These are phyloP conservation scores for Colletotrichum abscissum DNA, from an alignment of 2,329 filamentous ascomycete species.

Conservation along the genomic window DNA sequence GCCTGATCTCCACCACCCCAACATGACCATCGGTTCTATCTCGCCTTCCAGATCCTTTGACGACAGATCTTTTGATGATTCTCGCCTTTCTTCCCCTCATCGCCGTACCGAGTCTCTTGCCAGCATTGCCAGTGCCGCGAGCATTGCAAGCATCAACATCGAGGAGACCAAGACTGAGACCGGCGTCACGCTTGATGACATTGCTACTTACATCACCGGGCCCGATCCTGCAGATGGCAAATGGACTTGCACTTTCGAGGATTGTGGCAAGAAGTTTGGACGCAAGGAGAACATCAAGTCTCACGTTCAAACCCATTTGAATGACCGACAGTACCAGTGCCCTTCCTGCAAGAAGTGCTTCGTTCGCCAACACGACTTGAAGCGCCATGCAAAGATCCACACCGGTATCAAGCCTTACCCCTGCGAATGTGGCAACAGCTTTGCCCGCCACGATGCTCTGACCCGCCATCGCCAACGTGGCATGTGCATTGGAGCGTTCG, in stretches of 20 bases:
- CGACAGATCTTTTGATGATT: constrained; percentile 38
- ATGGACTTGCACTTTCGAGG: constrained; percentile 81
- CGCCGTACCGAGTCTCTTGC: constrained; percentile 70
- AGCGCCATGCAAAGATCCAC: constrained; percentile 97
- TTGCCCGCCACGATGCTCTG: constrained; percentile 93
- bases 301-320: constrained; percentile 97
- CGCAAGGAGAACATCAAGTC: constrained; percentile 99
- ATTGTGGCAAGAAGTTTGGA: constrained; percentile 91
- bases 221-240: constrained; percentile 80
- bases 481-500: constrained; percentile 96
- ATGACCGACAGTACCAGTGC: constrained; percentile 94
- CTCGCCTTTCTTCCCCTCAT: constrained; percentile 52
- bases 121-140: constrained; percentile 67
- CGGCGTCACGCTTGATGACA: constrained; percentile 88
- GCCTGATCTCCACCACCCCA: constrained; percentile 50
- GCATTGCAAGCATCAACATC: constrained; percentile 71
- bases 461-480: constrained; percentile 94
- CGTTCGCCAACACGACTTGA: constrained; percentile 95
- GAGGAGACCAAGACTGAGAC: constrained; percentile 79
- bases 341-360: constrained; percentile 95
- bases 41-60: constrained; percentile 40
- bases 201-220: constrained; percentile 78
- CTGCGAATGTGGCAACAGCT: constrained; percentile 93
- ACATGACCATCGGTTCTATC: constrained; percentile 35
- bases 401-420: constrained; percentile 95